phyloP scores from a whole-genome alignment of 495 filamentous ascomycete genomes.

The Aspergillus ellipticus region DNA sequence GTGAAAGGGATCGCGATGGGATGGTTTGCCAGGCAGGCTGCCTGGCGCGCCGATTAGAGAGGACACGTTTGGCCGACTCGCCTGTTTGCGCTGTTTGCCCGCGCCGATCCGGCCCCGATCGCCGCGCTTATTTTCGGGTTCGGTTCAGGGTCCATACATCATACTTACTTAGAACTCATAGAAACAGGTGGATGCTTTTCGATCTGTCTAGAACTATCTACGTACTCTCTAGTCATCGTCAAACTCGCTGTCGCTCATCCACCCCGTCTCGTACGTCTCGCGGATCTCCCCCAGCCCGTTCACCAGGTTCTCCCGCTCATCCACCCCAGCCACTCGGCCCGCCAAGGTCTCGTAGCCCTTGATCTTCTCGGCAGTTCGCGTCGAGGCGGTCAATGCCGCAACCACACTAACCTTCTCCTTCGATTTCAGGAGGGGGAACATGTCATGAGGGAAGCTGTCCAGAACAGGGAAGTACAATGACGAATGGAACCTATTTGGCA shows the following conservation, averaged over 20 bases:
- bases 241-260: slow-evolving; percentile 78
- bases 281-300: slow-evolving; percentile 83
- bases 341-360: slow-evolving; percentile 61
- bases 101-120: neutral
- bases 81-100: slow-evolving; percentile 21
- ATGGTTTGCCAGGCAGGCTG: too few relatives aligned
- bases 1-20: slow-evolving; percentile 3
- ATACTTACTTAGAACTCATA: too few relatives aligned
- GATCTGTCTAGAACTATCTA: neutral
- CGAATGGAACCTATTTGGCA: slow-evolving; percentile 53
- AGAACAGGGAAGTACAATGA: slow-evolving; percentile 69
- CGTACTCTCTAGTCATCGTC: slow-evolving; percentile 59
- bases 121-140: neutral
- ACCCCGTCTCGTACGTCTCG: slow-evolving; percentile 86
- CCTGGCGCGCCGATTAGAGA: slow-evolving; percentile 16
- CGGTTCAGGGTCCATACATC: neutral
- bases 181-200: neutral
- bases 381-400: slow-evolving; percentile 68
- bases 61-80: slow-evolving; percentile 20
- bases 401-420: slow-evolving; percentile 52
- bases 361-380: slow-evolving; percentile 64
- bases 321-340: slow-evolving; percentile 55
- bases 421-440: slow-evolving; percentile 45
- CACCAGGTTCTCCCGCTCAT: slow-evolving; percentile 76
- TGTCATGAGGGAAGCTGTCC: slow-evolving; percentile 72